These are phyloP conservation scores for Botryotinia convoluta DNA, from an alignment of 2,329 filamentous ascomycete species.

Conservation along the genomic window DNA sequence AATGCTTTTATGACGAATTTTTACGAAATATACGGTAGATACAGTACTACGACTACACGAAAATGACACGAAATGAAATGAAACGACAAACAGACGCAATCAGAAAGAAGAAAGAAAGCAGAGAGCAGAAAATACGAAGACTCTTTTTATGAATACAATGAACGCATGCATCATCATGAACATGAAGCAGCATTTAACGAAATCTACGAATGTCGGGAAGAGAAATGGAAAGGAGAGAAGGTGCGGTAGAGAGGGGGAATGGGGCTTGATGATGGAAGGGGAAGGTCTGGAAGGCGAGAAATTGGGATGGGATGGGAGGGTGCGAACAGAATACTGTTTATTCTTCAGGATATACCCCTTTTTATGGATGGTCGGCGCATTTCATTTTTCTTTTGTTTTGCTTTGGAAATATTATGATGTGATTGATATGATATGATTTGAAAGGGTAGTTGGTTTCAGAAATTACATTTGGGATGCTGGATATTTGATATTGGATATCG, in stretches of 20 bases:
- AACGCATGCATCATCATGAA: background rate
- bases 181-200: background rate
- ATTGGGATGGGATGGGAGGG: background rate
- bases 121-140: background rate
- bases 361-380: background rate
- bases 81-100: background rate
- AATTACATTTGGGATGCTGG: background rate
- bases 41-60: background rate
- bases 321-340: background rate
- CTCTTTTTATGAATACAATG: background rate
- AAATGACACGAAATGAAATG: background rate
- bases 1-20: background rate
- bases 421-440: background rate
- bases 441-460: background rate
- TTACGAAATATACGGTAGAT: background rate
- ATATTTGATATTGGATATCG: background rate
- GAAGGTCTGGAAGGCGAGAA: background rate
- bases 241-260: background rate
- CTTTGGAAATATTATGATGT: background rate
- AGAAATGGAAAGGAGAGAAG: background rate
- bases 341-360: conserved; percentile 5
- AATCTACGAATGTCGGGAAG: background rate
- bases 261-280: background rate
- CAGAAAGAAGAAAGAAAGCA: background rate
- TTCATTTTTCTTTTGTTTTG: background rate